A percentile compares a stretch with the other conserved stretches of the same genome.
Conservation (phyloP, 2,329 filamentous ascomycete species). For the Diaporthe sp. region DNA sequence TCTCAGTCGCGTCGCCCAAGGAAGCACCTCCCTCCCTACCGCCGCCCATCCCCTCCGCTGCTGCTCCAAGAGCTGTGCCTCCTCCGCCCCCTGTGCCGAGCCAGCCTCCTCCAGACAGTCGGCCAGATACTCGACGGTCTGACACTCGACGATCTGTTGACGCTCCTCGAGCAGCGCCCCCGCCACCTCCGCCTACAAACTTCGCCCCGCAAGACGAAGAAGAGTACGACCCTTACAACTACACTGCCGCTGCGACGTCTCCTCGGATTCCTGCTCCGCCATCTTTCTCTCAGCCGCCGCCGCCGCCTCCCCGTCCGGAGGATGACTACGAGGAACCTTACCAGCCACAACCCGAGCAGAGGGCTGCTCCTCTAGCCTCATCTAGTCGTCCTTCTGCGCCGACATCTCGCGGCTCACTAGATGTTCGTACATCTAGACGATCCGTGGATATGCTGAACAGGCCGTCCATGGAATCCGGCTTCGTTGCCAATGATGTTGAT, state of each 20-base stretch:
- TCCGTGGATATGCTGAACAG: constrained; percentile 81
- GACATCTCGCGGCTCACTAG: constrained; percentile 53
- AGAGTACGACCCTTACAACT: constrained; percentile 79
- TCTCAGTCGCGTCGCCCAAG: constrained; percentile 70
- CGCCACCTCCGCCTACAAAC: constrained; percentile 69
- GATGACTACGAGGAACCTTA: constrained; percentile 60
- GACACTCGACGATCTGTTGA: constrained; percentile 74
- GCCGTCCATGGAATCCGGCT: constrained; percentile 84
- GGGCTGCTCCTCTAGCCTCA: constrained; percentile 58
- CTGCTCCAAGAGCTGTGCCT: constrained; percentile 67
- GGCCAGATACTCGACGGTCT: constrained; percentile 71
- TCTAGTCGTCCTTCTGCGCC: constrained; percentile 60
- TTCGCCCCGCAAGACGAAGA: constrained; percentile 67
- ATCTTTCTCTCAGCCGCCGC: constrained; percentile 52
- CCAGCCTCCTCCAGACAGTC: constrained; percentile 63
- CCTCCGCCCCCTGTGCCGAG: constrained; percentile 75
- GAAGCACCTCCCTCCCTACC: constrained; percentile 62
- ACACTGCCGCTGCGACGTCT: constrained; percentile 54
- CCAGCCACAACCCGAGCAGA: constrained; percentile 61
- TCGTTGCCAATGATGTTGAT: constrained; percentile 90
- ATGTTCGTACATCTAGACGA: constrained; percentile 55
- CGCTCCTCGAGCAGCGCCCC: constrained; percentile 77
- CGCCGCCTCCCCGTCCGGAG: constrained; percentile 59
- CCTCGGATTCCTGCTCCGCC: constrained; percentile 46
- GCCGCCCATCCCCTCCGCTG: constrained; percentile 69